These are phyloP conservation scores for Trichoderma orchidacearum DNA, from an alignment of 495 filamentous ascomycete species.

Conservation along the genomic window DNA sequence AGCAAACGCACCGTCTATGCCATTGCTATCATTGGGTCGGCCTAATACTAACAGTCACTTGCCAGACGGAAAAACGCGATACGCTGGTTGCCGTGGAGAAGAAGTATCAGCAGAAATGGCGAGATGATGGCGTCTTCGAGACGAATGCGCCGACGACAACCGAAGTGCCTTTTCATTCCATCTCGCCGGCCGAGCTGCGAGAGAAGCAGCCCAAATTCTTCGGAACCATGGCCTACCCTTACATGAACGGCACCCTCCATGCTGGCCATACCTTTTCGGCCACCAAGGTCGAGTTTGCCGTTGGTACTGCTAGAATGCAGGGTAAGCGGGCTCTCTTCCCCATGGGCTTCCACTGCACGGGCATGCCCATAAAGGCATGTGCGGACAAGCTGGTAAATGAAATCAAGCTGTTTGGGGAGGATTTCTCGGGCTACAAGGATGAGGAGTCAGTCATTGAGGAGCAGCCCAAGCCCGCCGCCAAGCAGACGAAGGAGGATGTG, in stretches of 20 bases:
- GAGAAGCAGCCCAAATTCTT: slow-evolving; percentile 78
- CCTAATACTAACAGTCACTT: not conserved
- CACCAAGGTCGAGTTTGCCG: slow-evolving; percentile 81
- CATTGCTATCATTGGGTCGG: not conserved
- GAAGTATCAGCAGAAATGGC: slow-evolving; percentile 84
- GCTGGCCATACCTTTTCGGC: slow-evolving; percentile 84
- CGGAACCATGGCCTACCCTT: slow-evolving; percentile 80
- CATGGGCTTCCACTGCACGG: slow-evolving; percentile 89
- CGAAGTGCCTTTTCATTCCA: slow-evolving; percentile 59
- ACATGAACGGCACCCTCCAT: slow-evolving; percentile 88
- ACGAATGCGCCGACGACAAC: slow-evolving; percentile 62
- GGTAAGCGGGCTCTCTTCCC: slow-evolving; percentile 80
- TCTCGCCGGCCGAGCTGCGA: slow-evolving; percentile 58
- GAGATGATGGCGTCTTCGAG: slow-evolving; percentile 65
- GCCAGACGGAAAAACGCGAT: slow-evolving; percentile 84
- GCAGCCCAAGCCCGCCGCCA: slow-evolving; percentile 7
- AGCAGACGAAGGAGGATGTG: slow-evolving; percentile 47
- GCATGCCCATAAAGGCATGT: slow-evolving; percentile 95
- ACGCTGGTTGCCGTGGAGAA: slow-evolving; percentile 77
- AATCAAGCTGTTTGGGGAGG: slow-evolving; percentile 73
- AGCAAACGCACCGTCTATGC: slow-evolving; percentile 2
- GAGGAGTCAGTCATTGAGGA: slow-evolving; percentile 27
- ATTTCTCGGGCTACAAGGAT: slow-evolving; percentile 67
- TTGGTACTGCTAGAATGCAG: slow-evolving; percentile 75
- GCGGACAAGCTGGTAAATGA: slow-evolving; percentile 90